These are phyloP conservation scores for Tolypocladium ovalisporum DNA, from an alignment of 2,329 filamentous ascomycete genomes.

Conservation along the genomic window DNA sequence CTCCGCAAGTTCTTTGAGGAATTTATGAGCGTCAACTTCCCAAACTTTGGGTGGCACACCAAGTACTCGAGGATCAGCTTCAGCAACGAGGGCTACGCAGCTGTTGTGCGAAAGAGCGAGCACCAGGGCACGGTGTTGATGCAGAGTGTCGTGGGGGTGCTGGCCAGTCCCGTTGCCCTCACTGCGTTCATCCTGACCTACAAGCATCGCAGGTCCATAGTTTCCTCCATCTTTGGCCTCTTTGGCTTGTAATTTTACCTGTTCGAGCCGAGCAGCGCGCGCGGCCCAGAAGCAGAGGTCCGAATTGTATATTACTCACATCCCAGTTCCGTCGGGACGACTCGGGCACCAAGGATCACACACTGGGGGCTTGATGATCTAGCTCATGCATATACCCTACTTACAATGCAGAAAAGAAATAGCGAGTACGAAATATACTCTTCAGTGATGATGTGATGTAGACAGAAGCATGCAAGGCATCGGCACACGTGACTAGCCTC, in stretches of 20 bases:
- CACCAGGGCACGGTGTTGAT: slow-evolving; percentile 55
- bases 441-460: not conserved
- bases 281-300: not conserved
- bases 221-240: not conserved
- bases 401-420: not conserved
- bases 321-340: too few relatives aligned
- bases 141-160: slow-evolving; percentile 26
- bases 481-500: not conserved
- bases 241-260: not conserved
- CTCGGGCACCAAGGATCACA: not conserved
- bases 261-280: not conserved
- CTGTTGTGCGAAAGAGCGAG: slow-evolving; percentile 61
- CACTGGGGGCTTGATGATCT: not conserved
- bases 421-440: not conserved
- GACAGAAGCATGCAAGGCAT: not conserved
- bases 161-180: slow-evolving; percentile 19
- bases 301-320: not conserved
- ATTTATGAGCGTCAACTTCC: slow-evolving; percentile 63
- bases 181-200: slow-evolving; percentile 14
- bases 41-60: slow-evolving; percentile 75
- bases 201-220: slow-evolving; percentile 13
- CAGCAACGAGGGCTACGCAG: slow-evolving; percentile 81
- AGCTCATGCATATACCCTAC: not conserved
- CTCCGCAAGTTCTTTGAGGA: slow-evolving; percentile 83
- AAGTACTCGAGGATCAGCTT: slow-evolving; percentile 92